These are phyloP conservation scores for Penicillium bialowiezense DNA, from an alignment of 495 filamentous ascomycete species.

Conservation along the genomic window DNA sequence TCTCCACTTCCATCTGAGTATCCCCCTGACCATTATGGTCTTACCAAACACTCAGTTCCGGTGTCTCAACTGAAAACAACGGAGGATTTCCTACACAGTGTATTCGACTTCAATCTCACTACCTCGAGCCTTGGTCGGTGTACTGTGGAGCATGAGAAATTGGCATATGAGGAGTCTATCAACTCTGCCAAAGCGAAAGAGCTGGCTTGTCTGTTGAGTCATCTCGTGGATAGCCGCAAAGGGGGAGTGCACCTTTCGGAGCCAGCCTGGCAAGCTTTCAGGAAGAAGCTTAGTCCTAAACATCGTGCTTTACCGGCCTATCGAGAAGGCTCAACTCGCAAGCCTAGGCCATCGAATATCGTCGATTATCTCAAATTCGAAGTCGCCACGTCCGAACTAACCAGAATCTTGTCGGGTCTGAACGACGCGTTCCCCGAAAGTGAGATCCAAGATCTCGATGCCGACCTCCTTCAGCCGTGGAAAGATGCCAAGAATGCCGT, in stretches of 20 bases:
- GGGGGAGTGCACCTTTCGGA: conserved; percentile 64
- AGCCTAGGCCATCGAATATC: conserved; percentile 46
- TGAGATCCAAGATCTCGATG: conserved; percentile 35
- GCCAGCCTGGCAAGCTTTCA: conserved; percentile 51
- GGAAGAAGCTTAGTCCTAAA: conserved; percentile 37
- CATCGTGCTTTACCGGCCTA: conserved; percentile 31
- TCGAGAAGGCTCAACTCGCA: conserved; percentile 35
- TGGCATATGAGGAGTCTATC: conserved; percentile 66
- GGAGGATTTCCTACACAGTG: conserved; percentile 48
- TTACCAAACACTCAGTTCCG: conserved; percentile 53
- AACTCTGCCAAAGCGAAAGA: conserved; percentile 50
- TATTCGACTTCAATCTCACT: conserved; percentile 65
- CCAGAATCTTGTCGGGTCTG: conserved; percentile 47
- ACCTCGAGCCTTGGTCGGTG: conserved; percentile 67
- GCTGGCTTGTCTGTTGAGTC: conserved; percentile 68
- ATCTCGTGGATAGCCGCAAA: conserved; percentile 80
- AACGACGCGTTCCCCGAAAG: conserved; percentile 35
- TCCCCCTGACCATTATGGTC: conserved; percentile 51
- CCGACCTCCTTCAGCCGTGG: conserved; percentile 47
- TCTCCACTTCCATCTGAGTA: conserved; percentile 53
- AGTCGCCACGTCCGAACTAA: conserved; percentile 51
- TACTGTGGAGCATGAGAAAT: conserved; percentile 69
- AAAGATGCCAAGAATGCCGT: conserved; percentile 31
- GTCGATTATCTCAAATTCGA: conserved; percentile 72
- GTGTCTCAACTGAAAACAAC: conserved; percentile 30